Conservation (phyloP, 768 basidiomycete genomes). For the Naganishia vishniacii region DNA sequence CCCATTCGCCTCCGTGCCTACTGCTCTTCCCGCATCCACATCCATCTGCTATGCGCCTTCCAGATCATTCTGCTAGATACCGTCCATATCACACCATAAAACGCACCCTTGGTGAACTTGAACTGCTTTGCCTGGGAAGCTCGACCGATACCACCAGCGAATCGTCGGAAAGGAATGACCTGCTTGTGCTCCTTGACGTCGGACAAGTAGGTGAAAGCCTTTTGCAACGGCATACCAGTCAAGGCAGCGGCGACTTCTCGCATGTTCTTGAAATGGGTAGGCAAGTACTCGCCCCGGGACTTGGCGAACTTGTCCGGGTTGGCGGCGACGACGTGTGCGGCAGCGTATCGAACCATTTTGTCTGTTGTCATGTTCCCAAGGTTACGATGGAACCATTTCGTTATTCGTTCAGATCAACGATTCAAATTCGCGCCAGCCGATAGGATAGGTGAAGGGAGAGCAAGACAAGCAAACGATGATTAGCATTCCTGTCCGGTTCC, state of each 20-base stretch:
- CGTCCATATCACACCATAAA: slow-evolving; percentile 10
- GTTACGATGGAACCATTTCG: background rate
- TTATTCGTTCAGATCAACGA: background rate
- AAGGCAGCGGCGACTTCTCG: slow-evolving; percentile 94
- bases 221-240: slow-evolving; percentile 83
- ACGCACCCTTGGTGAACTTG: slow-evolving; percentile 88
- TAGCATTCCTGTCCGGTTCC: slow-evolving; percentile 9
- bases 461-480: slow-evolving; percentile 4
- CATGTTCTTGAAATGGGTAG: slow-evolving; percentile 99
- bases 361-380: background rate
- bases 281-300: slow-evolving; percentile 92
- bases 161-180: slow-evolving; percentile 91
- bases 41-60: background rate
- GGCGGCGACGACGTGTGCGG: slow-evolving; percentile 66
- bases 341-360: slow-evolving; percentile 76
- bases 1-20: background rate
- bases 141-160: slow-evolving; percentile 89
- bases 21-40: background rate
- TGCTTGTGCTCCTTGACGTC: slow-evolving; percentile 96
- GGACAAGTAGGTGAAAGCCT: slow-evolving; percentile 89
- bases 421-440: background rate
- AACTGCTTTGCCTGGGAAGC: slow-evolving; percentile 94
- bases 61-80: background rate
- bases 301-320: slow-evolving; percentile 96
- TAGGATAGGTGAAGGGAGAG: background rate